Evolutionary conservation across 805 yeast species (phyloP).

Genomic region (Zygosaccharomyces rouxii): DNA sequence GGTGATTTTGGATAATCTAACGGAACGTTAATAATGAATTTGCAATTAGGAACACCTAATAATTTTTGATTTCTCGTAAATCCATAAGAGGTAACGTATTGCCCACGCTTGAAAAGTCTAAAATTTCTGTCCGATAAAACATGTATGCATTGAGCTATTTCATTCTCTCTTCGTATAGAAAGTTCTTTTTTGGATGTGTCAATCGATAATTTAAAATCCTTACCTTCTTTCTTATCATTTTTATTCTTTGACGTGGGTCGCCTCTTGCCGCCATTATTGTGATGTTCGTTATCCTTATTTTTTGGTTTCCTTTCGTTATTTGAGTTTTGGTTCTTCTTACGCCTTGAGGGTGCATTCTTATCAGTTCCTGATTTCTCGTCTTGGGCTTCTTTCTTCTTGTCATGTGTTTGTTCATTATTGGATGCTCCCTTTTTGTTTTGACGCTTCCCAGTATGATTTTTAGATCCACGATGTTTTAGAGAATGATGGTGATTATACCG

Average conservation of each 20-base stretch:
- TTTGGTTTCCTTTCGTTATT: background rate
- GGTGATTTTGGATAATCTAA: slow-evolving; percentile 26
- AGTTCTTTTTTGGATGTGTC: slow-evolving; percentile 1
- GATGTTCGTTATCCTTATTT: background rate
- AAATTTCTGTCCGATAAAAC: slow-evolving; percentile 16
- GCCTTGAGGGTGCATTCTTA: no score
- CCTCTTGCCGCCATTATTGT: background rate
- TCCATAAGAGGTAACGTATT: slow-evolving; percentile 24
- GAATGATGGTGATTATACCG: background rate
- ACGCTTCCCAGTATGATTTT: background rate
- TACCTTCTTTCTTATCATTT: background rate
- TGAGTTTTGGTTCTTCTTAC: background rate
- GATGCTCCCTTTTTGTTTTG: background rate
- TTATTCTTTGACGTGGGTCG: background rate
- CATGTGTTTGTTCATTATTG: background rate
- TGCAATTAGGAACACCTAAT: slow-evolving; percentile 8
- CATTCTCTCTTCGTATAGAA: slow-evolving; percentile 13
- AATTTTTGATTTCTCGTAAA: slow-evolving; percentile 6
- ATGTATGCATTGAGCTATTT: slow-evolving; percentile 21
- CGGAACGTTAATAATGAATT: slow-evolving; percentile 22
- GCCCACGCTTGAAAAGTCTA: slow-evolving; percentile 23
- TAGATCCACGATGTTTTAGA: background rate
- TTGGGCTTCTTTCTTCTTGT: background rate
- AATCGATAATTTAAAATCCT: background rate
- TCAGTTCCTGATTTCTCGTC: background rate